Base-by-base conservation (phyloP, 179 eudicot genomes). In the Carnegiea gigantea region DNA sequence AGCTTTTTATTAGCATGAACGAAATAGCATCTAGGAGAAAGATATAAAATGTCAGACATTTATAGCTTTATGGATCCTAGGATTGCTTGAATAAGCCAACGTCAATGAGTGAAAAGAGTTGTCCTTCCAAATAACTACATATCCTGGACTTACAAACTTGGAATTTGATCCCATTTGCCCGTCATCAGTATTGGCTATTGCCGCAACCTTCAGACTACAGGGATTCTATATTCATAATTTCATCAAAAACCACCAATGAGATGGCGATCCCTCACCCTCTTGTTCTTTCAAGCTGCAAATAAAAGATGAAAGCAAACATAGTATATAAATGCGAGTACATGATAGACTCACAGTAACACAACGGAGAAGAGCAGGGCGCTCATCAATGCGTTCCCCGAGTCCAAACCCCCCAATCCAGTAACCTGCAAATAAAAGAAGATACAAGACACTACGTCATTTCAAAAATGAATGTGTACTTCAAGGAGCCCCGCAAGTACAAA, bases 381-480 rank as follows among this genome's bases (percentile, higher is more conserved):
- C 89, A 44, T 90, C 92, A 85, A 88, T 86, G 86, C 89, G 86
- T 86, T 93, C 98, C 73, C 92, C 96, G 84, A 88, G 91, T 75
- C 98, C 98, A 89, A 93, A 89, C 7, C 38, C 98, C 98, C 98
- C 98, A 85, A 93, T 89, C 88, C 88, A 91, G 77, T 85, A 93
- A 70, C 96, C 96, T 93, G 89, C 43, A 83, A 7, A 81, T 28
- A 79, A 23, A 33, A 65, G 38, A 43, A 20, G 48, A 60, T 11
- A 53, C 6, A 44, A 12, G 51, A 13, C 20, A 46, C 6, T n/a
- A 43, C 14, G 13, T n/a, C 11, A 48, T 9, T 26, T 17, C 36
- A 18, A 40, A 6, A 33, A 57, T 30, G 21, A 67, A 48, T 4
- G 48, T 23, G 17, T 26, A 59, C 33, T 28, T 13, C 33, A 40